A percentile compares a stretch with the other conserved stretches of the same genome.
phyloP scores from a whole-genome alignment of 305 asterid genomes.

The Fraxinus xanthoxyloides region DNA sequence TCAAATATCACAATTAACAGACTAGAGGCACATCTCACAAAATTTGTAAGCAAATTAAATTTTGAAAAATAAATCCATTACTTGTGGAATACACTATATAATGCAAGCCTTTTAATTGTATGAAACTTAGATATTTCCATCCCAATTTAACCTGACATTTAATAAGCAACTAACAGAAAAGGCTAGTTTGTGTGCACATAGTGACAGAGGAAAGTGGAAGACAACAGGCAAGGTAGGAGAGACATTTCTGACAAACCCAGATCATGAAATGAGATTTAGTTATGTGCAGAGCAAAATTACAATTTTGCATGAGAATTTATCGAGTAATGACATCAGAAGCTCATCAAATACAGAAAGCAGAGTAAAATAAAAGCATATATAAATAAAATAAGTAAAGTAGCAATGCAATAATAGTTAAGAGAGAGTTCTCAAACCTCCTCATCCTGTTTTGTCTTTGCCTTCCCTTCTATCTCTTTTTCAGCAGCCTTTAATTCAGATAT shows the following conservation, averaged over 20 bases:
- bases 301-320: neutral
- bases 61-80: neutral
- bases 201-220: neutral
- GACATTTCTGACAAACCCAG: neutral
- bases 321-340: neutral
- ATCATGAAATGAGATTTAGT: neutral
- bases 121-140: neutral
- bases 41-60: neutral
- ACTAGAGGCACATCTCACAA: neutral
- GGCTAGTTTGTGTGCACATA: neutral
- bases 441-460: conserved; percentile 59
- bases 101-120: neutral
- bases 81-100: neutral
- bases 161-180: neutral
- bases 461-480: conserved; percentile 54
- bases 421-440: conserved; percentile 64
- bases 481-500: conserved; percentile 74
- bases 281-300: neutral
- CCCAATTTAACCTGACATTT: neutral
- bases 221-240: neutral
- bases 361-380: neutral
- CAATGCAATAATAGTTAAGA: conserved; percentile 5
- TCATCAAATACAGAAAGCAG: neutral
- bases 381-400: conserved; percentile 19
- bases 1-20: neutral